Conservation (phyloP, 2,329 filamentous ascomycete genomes). For the Diaporthe helianthi region DNA sequence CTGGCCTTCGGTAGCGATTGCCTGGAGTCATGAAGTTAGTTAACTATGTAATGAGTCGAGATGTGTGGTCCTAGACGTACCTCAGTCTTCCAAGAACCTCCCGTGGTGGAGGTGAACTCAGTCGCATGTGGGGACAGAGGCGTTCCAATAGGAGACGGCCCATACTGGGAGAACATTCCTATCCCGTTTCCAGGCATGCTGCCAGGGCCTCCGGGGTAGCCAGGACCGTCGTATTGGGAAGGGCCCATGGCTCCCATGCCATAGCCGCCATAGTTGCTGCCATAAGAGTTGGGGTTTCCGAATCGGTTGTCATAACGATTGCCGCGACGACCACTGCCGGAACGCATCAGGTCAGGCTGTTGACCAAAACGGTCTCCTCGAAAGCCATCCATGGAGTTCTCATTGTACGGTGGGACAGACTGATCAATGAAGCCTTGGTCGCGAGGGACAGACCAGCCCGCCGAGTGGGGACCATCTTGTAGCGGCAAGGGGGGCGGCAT, state of each 20-base stretch:
- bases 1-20: conserved; percentile 62
- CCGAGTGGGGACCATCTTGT: conserved; percentile 46
- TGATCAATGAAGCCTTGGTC: conserved; percentile 52
- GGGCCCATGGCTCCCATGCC: conserved; percentile 41
- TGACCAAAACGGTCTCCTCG: conserved; percentile 55
- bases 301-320: conserved; percentile 55
- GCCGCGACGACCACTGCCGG: conserved; percentile 51
- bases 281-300: conserved; percentile 41
- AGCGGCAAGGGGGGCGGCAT: conserved; percentile 41
- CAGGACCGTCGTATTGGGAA: conserved; percentile 40
- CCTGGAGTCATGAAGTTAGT: conserved; percentile 46
- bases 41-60: no score
- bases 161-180: conserved; percentile 56
- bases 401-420: conserved; percentile 43
- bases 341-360: conserved; percentile 57
- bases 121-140: conserved; percentile 75
- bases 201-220: conserved; percentile 38
- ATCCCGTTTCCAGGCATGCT: conserved; percentile 48
- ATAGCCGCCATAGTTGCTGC: conserved; percentile 47
- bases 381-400: conserved; percentile 48
- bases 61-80: conserved; percentile 44
- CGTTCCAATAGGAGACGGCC: conserved; percentile 66
- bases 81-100: conserved; percentile 62
- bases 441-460: conserved; percentile 56
- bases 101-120: conserved; percentile 69